These are phyloP conservation scores for Tinospora cordifolia DNA, from an alignment of 164 flowering plant species.

Conservation along the genomic window DNA sequence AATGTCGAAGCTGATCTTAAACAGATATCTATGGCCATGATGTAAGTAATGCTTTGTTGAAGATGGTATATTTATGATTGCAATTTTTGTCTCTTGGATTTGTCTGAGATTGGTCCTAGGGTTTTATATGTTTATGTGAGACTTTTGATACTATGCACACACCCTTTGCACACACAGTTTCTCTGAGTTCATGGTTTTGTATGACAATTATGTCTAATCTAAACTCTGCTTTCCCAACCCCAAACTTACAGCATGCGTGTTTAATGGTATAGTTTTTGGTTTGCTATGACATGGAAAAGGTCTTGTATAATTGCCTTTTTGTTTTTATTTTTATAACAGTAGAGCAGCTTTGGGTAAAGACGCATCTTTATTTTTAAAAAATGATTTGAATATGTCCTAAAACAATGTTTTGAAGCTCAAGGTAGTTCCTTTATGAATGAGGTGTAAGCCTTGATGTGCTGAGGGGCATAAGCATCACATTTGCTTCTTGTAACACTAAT, in stretches of 20 bases:
- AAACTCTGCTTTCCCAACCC: not conserved
- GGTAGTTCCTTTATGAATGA: too few relatives aligned
- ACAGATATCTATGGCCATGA: conserved; percentile 90
- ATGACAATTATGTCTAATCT: not conserved
- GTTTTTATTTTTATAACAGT: not conserved
- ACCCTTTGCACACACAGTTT: too few relatives aligned
- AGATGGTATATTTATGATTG: not conserved
- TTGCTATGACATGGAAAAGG: not conserved
- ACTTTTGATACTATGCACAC: too few relatives aligned
- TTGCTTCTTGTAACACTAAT: too few relatives aligned
- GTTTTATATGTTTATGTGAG: not conserved
- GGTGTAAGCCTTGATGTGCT: too few relatives aligned
- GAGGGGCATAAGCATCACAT: too few relatives aligned
- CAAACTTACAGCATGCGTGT: not conserved
- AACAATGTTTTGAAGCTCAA: too few relatives aligned
- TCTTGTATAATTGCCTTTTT: not conserved
- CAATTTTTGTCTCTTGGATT: not conserved
- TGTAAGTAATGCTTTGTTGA: conserved; percentile 39
- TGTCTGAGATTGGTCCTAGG: not conserved
- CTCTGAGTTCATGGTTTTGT: not conserved
- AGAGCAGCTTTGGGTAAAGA: not conserved
- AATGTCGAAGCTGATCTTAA: conserved; percentile 81
- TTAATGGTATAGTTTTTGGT: not conserved
- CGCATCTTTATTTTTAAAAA: too few relatives aligned
- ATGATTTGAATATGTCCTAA: too few relatives aligned